Conservation (phyloP, 2,329 filamentous ascomycete species). For the Pezicula radicicola region DNA sequence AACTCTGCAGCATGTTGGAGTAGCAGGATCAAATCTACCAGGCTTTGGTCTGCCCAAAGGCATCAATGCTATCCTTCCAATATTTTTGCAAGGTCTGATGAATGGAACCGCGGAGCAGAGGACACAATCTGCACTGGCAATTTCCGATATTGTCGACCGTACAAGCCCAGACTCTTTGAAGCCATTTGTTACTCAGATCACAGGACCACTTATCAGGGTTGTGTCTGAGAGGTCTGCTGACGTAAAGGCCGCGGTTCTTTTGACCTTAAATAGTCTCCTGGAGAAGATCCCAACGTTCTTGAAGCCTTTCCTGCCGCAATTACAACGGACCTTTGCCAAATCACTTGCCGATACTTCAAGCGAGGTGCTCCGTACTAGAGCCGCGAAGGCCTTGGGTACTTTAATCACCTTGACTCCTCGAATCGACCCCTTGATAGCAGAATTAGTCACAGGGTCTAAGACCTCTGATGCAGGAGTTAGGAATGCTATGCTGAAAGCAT, state of each 20-base stretch:
- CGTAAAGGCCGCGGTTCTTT: slow-evolving; percentile 90
- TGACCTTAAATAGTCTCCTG: slow-evolving; percentile 90
- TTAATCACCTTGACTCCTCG: slow-evolving; percentile 93
- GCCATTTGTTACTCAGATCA: slow-evolving; percentile 96
- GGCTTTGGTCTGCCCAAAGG: slow-evolving; percentile 94
- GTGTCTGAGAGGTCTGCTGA: slow-evolving; percentile 95
- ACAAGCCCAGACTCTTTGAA: slow-evolving; percentile 85
- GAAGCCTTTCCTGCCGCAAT: slow-evolving; percentile 94
- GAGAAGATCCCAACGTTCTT: slow-evolving; percentile 95
- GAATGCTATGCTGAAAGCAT: slow-evolving; percentile 93
- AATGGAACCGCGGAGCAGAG: slow-evolving; percentile 92
- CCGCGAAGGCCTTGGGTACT: slow-evolving; percentile 90
- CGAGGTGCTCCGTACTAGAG: slow-evolving; percentile 80
- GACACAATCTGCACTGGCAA: slow-evolving; percentile 86
- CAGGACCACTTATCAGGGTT: slow-evolving; percentile 93
- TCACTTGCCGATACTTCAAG: slow-evolving; percentile 91
- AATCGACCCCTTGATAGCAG: slow-evolving; percentile 88
- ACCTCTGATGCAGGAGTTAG: slow-evolving; percentile 83
- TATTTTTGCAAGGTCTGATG: slow-evolving; percentile 97
- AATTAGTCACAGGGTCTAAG: slow-evolving; percentile 93
- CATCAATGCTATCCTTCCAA: slow-evolving; percentile 92
- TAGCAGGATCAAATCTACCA: slow-evolving; percentile 77
- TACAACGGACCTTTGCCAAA: slow-evolving; percentile 96
- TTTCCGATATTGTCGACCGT: slow-evolving; percentile 93
- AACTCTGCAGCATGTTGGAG: slow-evolving; percentile 82